These are phyloP conservation scores for Trichomonas vaginalis DNA, from an alignment of 208 protist genomes.

Conservation along the genomic window DNA sequence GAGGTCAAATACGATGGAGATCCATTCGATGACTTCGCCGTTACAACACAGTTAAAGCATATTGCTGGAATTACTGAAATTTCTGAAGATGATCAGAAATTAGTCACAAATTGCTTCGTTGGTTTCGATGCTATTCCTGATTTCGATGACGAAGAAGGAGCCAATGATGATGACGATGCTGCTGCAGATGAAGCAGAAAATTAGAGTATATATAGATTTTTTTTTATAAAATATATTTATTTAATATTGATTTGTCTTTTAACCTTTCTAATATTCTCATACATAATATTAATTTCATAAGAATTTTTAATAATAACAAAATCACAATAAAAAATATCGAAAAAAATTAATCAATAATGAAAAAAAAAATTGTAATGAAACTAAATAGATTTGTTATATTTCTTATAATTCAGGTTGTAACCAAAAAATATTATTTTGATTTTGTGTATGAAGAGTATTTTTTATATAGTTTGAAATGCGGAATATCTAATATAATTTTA, in stretches of 20 bases:
- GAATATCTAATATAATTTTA: no score
- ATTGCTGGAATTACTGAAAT: background rate
- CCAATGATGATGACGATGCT: background rate
- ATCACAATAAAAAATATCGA: no score
- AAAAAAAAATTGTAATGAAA: no score
- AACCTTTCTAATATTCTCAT: background rate
- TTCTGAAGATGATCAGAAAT: background rate
- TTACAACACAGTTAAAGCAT: background rate
- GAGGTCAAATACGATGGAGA: background rate
- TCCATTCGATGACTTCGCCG: background rate
- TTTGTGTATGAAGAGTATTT: no score
- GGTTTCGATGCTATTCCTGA: background rate
- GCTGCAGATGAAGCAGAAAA: background rate
- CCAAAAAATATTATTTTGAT: no score
- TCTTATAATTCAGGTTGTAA: no score
- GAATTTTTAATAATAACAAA: no score
- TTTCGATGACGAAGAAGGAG: background rate
- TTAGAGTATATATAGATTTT: background rate
- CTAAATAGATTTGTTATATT: no score
- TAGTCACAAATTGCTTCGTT: background rate
- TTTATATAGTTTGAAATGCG: no score
- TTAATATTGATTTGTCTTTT: background rate
- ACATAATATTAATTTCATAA: background rate
- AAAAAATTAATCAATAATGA: no score
- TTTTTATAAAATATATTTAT: background rate